Evolutionary conservation across 345 rosid genomes (phyloP), one percentile per base, ranked within the genome.

Genomic region (Dipteronia dyeriana): DNA sequence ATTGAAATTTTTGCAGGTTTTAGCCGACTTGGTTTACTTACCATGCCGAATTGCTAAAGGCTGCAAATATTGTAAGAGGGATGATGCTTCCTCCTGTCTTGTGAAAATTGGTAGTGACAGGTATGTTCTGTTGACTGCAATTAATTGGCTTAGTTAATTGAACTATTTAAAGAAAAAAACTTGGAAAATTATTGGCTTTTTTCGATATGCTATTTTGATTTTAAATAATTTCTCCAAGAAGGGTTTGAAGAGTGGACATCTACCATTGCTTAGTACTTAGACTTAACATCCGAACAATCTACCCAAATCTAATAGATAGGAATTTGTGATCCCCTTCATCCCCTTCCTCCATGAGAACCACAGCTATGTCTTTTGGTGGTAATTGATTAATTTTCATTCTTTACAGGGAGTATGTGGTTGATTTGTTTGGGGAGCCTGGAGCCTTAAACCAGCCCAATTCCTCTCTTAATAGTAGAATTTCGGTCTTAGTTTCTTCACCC

Each of bases 11-110:
- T 78, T 78, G 66, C 66, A 88, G 91, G 83, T 84, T 51, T 81
- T 88, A 26, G 87, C 91, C 17, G 89, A 86, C 79, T 71, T 78
- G 29, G 84, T 88, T 73, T 81, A 81, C 76, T 70, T 88, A 70
- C 91, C 91, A 1, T 88, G 91, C 77, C 87, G 91, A 81, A 86
- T 88, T 65, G 85, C 91, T 20, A 86, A 80, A 67, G 91, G 91
- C 53, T 86, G 91, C 79, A 88, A 79, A 76, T 86, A 82, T 81
- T 88, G 91, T 66, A 66, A 34, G 70, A 81, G 86, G 66, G 85
- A 84, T 65, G 80, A 86, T 86, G 91, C 89, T 72, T 79, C 89
- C 63, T 88, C 91, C 19, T 85, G 91, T 72, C 86, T 88, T 51
- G 91, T 88, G 70, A 87, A 78, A 34, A 79, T 88, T 68, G 89